phyloP scores from a whole-genome alignment of 441 rosid species.

The Viola pubescens region DNA sequence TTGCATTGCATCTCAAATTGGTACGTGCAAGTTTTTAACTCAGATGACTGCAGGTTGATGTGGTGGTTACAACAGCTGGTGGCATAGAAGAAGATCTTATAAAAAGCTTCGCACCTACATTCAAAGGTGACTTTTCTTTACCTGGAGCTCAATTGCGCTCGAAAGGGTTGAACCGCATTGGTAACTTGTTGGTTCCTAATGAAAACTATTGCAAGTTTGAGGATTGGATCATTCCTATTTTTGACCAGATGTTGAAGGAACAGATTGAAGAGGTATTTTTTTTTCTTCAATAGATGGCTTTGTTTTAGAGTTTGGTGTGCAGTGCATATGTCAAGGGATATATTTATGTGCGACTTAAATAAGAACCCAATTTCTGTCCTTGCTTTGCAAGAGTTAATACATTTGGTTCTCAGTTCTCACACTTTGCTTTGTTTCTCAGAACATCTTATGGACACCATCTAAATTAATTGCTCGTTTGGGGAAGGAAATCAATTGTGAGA shows the following conservation, averaged over 20 bases:
- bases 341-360: background rate
- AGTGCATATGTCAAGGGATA: background rate
- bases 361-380: background rate
- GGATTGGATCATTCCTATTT: constrained; percentile 90
- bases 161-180: constrained; percentile 82
- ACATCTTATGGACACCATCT: constrained; percentile 78
- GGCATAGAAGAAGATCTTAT: constrained; percentile 94
- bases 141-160: constrained; percentile 68
- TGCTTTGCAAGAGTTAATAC: constrained; percentile 1
- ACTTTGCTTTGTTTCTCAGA: constrained; percentile 32
- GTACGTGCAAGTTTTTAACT: constrained; percentile 3
- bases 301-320: background rate
- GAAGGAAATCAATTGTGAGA: constrained; percentile 71
- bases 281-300: background rate
- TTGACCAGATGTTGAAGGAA: constrained; percentile 82
- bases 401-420: background rate
- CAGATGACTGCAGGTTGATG: constrained; percentile 61
- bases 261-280: constrained; percentile 66
- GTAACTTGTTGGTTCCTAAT: constrained; percentile 85
- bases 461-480: constrained; percentile 70
- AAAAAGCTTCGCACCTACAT: constrained; percentile 88
- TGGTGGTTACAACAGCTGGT: constrained; percentile 82
- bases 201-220: constrained; percentile 92
- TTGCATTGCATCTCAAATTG: constrained; percentile 2
- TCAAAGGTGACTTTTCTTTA: constrained; percentile 72